Evolutionary conservation across 2,329 filamentous ascomycete species (phyloP).

Genomic region (Neonectria magnoliae): DNA sequence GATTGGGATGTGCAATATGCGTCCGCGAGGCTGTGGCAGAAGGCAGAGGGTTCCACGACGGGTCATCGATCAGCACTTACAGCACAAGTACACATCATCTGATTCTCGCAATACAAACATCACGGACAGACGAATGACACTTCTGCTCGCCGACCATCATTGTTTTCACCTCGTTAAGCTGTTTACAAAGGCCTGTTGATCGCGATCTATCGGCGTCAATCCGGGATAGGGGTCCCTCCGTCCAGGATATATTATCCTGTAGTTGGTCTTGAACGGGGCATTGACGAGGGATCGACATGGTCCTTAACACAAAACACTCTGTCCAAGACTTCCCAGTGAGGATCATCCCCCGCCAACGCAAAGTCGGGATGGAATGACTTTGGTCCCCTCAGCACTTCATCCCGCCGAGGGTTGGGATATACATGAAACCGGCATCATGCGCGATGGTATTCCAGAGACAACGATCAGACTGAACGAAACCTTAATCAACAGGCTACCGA

Average conservation of each 20-base stretch:
- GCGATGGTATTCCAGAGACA: constrained; percentile 12
- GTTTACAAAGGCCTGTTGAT: not conserved
- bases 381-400: constrained; percentile 11
- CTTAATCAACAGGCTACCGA: not conserved
- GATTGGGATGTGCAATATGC: constrained; percentile 5
- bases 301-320: constrained; percentile 4
- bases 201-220: not conserved
- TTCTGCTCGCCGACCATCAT: not conserved
- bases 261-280: not conserved
- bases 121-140: not conserved
- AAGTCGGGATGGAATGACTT: constrained; percentile 8
- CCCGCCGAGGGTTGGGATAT: constrained; percentile 10
- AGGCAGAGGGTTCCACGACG: constrained; percentile 14
- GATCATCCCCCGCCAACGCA: constrained; percentile 5
- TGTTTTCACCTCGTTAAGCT: not conserved
- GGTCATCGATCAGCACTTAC: constrained; percentile 2
- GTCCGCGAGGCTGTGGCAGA: not conserved
- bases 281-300: constrained; percentile 8
- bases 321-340: constrained; percentile 1
- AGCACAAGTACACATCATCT: not conserved
- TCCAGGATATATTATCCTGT: not conserved
- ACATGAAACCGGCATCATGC: constrained; percentile 29
- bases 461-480: not conserved
- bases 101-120: constrained; percentile 1
- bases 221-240: constrained; percentile 2